Evolutionary conservation across 2,329 filamentous ascomycete genomes (phyloP).

Genomic region (Calonectria pseudoreteaudii): DNA sequence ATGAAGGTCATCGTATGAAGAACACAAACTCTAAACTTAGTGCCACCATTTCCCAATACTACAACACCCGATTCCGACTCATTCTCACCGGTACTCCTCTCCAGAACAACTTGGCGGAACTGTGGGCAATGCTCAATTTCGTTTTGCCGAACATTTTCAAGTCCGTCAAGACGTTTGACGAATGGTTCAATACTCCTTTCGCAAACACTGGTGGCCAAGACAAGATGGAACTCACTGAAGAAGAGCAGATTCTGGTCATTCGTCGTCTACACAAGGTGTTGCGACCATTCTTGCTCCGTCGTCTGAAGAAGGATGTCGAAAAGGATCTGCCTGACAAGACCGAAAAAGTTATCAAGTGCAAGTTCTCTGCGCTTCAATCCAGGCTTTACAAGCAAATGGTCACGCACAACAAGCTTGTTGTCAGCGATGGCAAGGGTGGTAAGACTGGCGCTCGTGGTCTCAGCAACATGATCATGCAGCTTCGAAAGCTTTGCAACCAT

Average conservation of each 20-base stretch:
- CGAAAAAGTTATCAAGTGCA: constrained; percentile 99
- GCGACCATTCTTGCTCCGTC: constrained; percentile 94
- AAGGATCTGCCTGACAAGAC: constrained; percentile 99
- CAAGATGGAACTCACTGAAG: constrained; percentile 99
- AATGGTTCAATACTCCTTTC: constrained; percentile 99
- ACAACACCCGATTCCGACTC: constrained; percentile 92
- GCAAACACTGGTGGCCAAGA: constrained; percentile 98
- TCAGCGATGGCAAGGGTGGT: constrained; percentile 94
- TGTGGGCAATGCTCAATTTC: constrained; percentile 99
- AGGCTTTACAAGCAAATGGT: constrained; percentile 98
- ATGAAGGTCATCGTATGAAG: constrained; percentile 99
- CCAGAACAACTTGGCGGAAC: constrained; percentile 94
- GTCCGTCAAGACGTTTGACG: constrained; percentile 97
- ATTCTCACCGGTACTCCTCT: constrained; percentile 97
- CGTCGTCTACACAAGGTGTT: constrained; percentile 98
- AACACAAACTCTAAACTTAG: constrained; percentile 97
- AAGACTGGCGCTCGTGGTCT: constrained; percentile 94
- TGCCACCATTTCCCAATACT: constrained; percentile 94
- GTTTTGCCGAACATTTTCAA: constrained; percentile 99
- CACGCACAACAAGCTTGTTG: constrained; percentile 92
- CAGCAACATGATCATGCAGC: constrained; percentile 99
- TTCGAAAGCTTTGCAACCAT: constrained; percentile 98
- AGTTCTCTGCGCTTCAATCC: constrained; percentile 92
- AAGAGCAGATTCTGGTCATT: constrained; percentile 99
- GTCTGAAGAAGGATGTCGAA: constrained; percentile 99